Base-by-base conservation (phyloP, 2,329 filamentous ascomycete genomes). In the Diaporthe aspalathi region DNA sequence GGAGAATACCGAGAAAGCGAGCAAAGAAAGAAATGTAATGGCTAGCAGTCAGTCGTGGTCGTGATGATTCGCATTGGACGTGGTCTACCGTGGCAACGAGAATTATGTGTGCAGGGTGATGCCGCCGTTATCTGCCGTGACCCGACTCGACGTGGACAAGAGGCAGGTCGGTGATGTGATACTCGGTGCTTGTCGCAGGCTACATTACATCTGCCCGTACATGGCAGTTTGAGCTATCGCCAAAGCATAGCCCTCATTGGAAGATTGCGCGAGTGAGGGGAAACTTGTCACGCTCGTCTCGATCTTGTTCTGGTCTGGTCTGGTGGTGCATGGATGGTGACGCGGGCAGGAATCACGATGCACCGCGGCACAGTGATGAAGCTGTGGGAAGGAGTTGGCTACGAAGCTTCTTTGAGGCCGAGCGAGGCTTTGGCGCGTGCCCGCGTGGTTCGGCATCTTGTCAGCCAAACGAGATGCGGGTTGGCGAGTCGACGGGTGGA, bases 401-500 rank as follows among this genome's bases (percentile, higher is more conserved):
- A 22, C 32, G n/a, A 12, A 50, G 27, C 47, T 17, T 17, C 47
- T 17, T 17, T n/a, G 38, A 47, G 45, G 60, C 43, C 24, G 53
- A 32, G 65, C 20, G 43, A 17, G 65, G 32, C 20, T 32, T n/a
- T 29, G 40, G 24, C 38, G 29, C 50, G 52, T 50, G 66, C 53
- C n/a, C 53, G 40, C 43, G 52, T 57, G 57, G 47, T 60, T 65
- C 62, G 47, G 67, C 45, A 32, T 66, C 57, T 68, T 22, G 50
- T 22, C 68, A 65, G 40, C 43, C 32, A 68, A 35, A 40, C 63
- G 68, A 71, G 63, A 56, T 29, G 56, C n/a, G 57, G 68, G 68
- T 53, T 35, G 43, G 40, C 60, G 40, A 50, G 52, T 47, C 16
- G 68, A 54, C 53, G 32, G n/a, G 57, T 24, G 67, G 57, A 40